Base-by-base conservation (phyloP, 768 basidiomycete species). In the Grammothele lineata region DNA sequence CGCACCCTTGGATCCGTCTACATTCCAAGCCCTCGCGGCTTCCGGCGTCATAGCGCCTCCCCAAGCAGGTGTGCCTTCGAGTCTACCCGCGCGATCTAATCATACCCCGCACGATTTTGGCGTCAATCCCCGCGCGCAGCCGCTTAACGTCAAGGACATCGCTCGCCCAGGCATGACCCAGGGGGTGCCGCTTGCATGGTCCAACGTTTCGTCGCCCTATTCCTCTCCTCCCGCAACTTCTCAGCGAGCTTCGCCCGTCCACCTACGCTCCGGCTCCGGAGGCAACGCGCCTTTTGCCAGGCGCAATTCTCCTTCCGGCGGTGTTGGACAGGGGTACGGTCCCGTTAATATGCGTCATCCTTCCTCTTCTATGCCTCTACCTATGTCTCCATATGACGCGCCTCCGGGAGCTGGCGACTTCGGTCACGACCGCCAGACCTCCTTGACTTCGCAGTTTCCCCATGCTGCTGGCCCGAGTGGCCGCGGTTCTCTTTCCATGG, bases 221-320 rank as follows among this genome's bases (percentile, higher is more conserved):
- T 48, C 62, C 10, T 51, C 55, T 33, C 42, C 57, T 14, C 51
- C 62, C 15, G 45, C 17, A 10, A 47, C 55, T 9, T 52, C 50
- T 77, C 85, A 22, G 80, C 81, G 50, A 74, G 78, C 38, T 78
- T 88, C 70, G 81, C 81, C 68, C 72, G 78, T 27, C 75, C 83
- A 22, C 87, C 86, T 59, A 15, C 56, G 55, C n/a, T 47, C 59
- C 10, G 49, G 53, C 18, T 37, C 57, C 23, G 50, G 49, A 30
- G 48, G 47, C 27, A 55, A 45, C 25, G 33, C 41, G 15, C 48
- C 63, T 4, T 59, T 52, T 42, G 37, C 53, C 37, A 64, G 62
- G 37, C 58, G 57, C n/a, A 66, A 59, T 54, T 56, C 61, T 11
- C 53, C 59, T 46, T 37, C 52, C 34, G 45, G 68, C 70, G 82